Conservation (phyloP, 2,329 filamentous ascomycete species). For the Zelopaecilomyces penicillatus region DNA sequence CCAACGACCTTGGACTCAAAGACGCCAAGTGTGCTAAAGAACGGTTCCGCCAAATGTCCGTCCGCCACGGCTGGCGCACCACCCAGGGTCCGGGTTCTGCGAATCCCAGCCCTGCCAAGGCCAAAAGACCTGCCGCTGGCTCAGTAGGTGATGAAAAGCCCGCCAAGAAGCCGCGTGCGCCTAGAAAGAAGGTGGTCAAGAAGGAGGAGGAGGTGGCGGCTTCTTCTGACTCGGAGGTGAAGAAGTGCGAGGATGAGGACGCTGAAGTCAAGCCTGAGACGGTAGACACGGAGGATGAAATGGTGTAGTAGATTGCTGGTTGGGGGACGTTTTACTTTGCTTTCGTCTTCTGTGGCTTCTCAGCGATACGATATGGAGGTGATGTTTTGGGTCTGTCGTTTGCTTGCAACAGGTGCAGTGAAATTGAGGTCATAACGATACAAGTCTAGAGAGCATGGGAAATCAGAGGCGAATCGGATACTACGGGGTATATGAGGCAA, state of each 20-base stretch:
- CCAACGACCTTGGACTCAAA: conserved; percentile 27
- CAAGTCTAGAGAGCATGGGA: too few relatives aligned
- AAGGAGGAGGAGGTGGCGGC: conserved; percentile 11
- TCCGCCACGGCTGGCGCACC: conserved; percentile 31
- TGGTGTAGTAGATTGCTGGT: not conserved
- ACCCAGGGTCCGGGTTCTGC: conserved; percentile 8
- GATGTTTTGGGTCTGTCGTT: too few relatives aligned
- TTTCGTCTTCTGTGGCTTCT: too few relatives aligned
- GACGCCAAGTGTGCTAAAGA: conserved; percentile 34
- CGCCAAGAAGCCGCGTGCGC: conserved; percentile 22
- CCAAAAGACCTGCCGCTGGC: conserved; percentile 9
- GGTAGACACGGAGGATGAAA: conserved; percentile 14
- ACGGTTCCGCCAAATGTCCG: conserved; percentile 32
- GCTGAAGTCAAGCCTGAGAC: conserved; percentile 7
- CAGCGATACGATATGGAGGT: too few relatives aligned
- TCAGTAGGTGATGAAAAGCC: conserved; percentile 18
- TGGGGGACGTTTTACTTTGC: too few relatives aligned
- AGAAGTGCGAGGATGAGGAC: conserved; percentile 8
- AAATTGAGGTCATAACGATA: too few relatives aligned
- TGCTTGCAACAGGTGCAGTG: too few relatives aligned
- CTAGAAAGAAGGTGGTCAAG: conserved; percentile 23
- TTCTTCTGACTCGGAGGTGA: not conserved
- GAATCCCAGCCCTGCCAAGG: conserved; percentile 21
- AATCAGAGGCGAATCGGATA: too few relatives aligned
- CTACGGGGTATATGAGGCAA: too few relatives aligned